Evolutionary conservation across 1,284 basidiomycete genomes (phyloP).

Genomic region (Marasmius fiardii): DNA sequence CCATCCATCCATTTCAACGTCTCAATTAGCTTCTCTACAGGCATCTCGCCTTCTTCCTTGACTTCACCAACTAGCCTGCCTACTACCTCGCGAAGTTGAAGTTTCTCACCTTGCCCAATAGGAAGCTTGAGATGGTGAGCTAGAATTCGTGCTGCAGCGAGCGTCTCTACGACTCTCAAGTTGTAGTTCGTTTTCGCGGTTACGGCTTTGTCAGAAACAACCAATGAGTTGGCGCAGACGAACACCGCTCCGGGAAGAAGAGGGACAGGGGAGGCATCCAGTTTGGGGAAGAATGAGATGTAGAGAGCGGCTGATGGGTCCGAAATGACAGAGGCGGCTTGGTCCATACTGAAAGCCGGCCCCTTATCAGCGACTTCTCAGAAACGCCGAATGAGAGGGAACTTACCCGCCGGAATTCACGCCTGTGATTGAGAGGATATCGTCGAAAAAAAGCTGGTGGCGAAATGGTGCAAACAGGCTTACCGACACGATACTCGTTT

Average conservation of each 20-base stretch:
- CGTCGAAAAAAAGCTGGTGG: neutral
- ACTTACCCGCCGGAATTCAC: conserved; percentile 75
- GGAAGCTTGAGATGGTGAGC: conserved; percentile 50
- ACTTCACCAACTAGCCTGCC: conserved; percentile 45
- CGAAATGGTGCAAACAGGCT: conserved; percentile 12
- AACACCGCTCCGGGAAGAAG: conserved; percentile 57
- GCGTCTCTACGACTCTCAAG: conserved; percentile 83
- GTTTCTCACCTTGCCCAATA: conserved; percentile 41
- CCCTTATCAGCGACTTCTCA: conserved; percentile 1
- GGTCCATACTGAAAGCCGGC: conserved; percentile 62
- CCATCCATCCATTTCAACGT: conserved; percentile 45
- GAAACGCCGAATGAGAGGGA: neutral
- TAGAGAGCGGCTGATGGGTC: conserved; percentile 69
- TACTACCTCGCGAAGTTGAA: conserved; percentile 51
- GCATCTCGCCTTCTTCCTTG: conserved; percentile 36
- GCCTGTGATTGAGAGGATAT: conserved; percentile 2
- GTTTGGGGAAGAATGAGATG: conserved; percentile 78
- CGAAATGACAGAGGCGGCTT: conserved; percentile 79
- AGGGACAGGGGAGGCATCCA: conserved; percentile 61
- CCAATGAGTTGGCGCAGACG: conserved; percentile 82
- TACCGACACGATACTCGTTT: conserved; percentile 79
- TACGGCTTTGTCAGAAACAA: conserved; percentile 80
- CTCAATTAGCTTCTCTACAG: conserved; percentile 39
- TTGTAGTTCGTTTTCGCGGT: conserved; percentile 81
- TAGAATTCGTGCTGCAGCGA: conserved; percentile 74